Base-by-base conservation (phyloP, 805 yeast genomes). In the Saccharomycopsis sp. region DNA sequence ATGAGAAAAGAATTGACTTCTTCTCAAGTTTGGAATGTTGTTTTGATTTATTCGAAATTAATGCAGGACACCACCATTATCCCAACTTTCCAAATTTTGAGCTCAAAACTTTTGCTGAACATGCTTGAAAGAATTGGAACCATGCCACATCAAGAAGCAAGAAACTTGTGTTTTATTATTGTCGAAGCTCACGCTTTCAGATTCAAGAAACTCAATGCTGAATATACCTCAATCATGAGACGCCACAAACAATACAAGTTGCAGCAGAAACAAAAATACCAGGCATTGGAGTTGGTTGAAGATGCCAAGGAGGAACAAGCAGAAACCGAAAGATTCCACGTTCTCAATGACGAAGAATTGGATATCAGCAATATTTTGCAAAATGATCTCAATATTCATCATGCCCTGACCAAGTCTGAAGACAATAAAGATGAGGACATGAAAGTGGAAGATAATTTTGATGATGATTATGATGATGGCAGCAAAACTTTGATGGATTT, bases 21-120 rank as follows among this genome's bases (percentile, higher is more conserved):
- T 2, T 75, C 74, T 30, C 96, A 86, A 55, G 81, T 92, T 9
- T 79, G 94, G 79, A 77, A 80, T 43, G 82, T 95, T 0, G 89
- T 94, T 3, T 73, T 69, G 31, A 80, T 85, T 43, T 92, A 86
- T 55, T 80, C 95, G 53, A 72, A 71, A 19, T 77, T 86, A 51
- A 63, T 92, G 48, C 82, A 80, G 51, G 97, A 92, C 55, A 77
- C 75, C 48, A 65, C 88, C 0, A 63, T 92, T 48, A 92, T 94
- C 1, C 69, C 85, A 46, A 83, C 94, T 5, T 95, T 88, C 27
- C 97, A 94, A 58, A 83, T 88, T 7, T 87, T 92, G 96, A 83
- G 96, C 61, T 95, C 96, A 2, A 89, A 88, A 60, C 65, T 92
- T 23, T 61, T 92, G 23, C 61, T 89, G 48, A 94, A 92, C 58